Evolutionary conservation across 202 grass and related monocot genomes (phyloP).

Genomic region (Musa balbisiana): DNA sequence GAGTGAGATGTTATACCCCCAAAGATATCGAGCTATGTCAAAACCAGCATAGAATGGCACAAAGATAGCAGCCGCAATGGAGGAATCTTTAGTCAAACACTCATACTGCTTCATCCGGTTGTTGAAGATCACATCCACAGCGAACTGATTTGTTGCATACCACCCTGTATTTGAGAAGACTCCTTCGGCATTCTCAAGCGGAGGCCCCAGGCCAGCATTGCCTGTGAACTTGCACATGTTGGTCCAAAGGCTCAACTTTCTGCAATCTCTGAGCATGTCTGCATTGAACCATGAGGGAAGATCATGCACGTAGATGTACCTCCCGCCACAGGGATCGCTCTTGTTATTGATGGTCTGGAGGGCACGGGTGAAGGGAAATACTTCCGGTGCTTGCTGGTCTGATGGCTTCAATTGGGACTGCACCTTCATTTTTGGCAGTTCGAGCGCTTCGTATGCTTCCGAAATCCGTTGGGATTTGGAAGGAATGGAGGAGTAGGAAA

Average conservation of each 20-base stretch:
- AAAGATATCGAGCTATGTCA: slow-evolving; percentile 75
- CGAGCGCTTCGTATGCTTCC: neutral
- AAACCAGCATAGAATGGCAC: slow-evolving; percentile 96
- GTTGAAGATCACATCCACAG: slow-evolving; percentile 85
- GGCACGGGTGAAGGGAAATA: slow-evolving; percentile 67
- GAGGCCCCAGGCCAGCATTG: slow-evolving; percentile 81
- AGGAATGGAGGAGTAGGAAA: slow-evolving; percentile 16
- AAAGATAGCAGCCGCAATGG: slow-evolving; percentile 69
- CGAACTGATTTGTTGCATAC: slow-evolving; percentile 90
- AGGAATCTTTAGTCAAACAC: slow-evolving; percentile 82
- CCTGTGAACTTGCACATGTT: slow-evolving; percentile 96
- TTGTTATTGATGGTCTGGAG: slow-evolving; percentile 66
- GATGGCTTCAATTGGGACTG: neutral
- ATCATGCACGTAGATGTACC: slow-evolving; percentile 94
- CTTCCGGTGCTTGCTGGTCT: slow-evolving; percentile 5
- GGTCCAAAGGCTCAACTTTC: slow-evolving; percentile 72
- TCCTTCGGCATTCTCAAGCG: slow-evolving; percentile 55
- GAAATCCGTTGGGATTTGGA: neutral
- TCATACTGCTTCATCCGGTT: slow-evolving; percentile 98
- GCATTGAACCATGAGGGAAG: slow-evolving; percentile 84
- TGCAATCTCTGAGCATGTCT: slow-evolving; percentile 87
- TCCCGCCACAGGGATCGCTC: slow-evolving; percentile 81
- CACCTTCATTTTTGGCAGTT: slow-evolving; percentile 7
- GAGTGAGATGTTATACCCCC: slow-evolving; percentile 66
- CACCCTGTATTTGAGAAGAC: slow-evolving; percentile 90